Base-by-base conservation (phyloP, 1,284 basidiomycete species). In the Leccinum variabile region DNA sequence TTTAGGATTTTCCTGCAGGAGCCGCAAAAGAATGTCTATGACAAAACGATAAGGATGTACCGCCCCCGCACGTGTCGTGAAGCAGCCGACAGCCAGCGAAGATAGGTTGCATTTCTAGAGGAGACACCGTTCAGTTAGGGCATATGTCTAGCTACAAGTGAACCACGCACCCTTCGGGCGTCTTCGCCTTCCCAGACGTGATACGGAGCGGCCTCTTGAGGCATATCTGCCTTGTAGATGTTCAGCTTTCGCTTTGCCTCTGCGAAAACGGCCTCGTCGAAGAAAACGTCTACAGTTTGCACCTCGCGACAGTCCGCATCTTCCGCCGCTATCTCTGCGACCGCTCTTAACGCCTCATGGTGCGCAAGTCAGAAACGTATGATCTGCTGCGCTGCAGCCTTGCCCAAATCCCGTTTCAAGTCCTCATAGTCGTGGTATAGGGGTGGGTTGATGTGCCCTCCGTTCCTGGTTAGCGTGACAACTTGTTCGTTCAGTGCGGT, bases 401-500 rank as follows among this genome's bases (percentile, higher is more conserved):
- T 66, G 3, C 88, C 88, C 63, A 82, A 71, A 35, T 70, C 65
- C 59, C 76, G 70, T 69, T 83, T 85, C 37, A 89, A 72, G n/a
- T 75, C 68, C 1, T 69, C 65, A 66, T 89, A 89, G 63, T 89
- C 86, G 41, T 84, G 81, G 66, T 85, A 90, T 2, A 88, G 70
- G 3, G 82, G 76, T 1, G 88, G 85, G 25, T 84, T 86, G 56
- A 89, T 82, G 68, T 91, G 89, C 0, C 89, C 89, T 1, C 89
- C 89, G 64, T 91, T 91, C 64, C 89, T 88, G 59, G 50, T 33
- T 16, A 56, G 11, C 25, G 25, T 5, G 11, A 25, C 46, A 25
- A 14, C 22, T 49, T 11, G 18, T 37, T 11, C 18, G n/a, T 52
- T 62, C 32, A 56, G 28, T 18, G 35, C 33, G 35, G 50, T 54